Evolutionary conservation across 345 rosid species (phyloP).

Genomic region (Eucalyptus urophylla): DNA sequence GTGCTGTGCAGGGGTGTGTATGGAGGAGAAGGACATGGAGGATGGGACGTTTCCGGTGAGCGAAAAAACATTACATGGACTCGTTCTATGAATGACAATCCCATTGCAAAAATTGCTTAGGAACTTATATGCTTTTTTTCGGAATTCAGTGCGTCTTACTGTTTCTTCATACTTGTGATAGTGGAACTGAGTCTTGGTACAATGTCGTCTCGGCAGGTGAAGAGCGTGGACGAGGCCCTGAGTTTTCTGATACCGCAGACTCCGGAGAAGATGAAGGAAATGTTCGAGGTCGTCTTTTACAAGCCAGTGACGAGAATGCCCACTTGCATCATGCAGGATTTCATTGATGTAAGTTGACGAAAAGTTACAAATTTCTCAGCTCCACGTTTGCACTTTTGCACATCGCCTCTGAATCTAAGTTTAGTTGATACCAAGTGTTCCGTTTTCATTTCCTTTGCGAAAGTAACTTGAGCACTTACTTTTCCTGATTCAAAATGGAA

Average conservation of each 20-base stretch:
- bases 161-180: background rate
- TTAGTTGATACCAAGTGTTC: background rate
- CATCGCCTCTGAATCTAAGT: background rate
- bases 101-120: background rate
- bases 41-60: background rate
- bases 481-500: background rate
- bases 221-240: constrained; percentile 2
- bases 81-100: background rate
- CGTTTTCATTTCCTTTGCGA: background rate
- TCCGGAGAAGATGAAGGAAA: background rate
- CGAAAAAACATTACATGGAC: background rate
- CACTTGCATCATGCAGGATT: background rate
- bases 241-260: constrained; percentile 1
- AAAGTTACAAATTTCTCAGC: background rate
- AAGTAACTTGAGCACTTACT: background rate
- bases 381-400: background rate
- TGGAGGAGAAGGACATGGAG: constrained; percentile 8
- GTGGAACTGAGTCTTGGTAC: background rate
- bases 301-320: background rate
- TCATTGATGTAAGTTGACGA: background rate
- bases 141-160: background rate
- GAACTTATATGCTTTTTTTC: background rate
- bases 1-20: background rate
- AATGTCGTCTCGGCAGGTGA: background rate
- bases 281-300: background rate